Evolutionary conservation across 345 rosid genomes (phyloP), one percentile per base, ranked within the genome.

Genomic region (Pugionium cornutum): DNA sequence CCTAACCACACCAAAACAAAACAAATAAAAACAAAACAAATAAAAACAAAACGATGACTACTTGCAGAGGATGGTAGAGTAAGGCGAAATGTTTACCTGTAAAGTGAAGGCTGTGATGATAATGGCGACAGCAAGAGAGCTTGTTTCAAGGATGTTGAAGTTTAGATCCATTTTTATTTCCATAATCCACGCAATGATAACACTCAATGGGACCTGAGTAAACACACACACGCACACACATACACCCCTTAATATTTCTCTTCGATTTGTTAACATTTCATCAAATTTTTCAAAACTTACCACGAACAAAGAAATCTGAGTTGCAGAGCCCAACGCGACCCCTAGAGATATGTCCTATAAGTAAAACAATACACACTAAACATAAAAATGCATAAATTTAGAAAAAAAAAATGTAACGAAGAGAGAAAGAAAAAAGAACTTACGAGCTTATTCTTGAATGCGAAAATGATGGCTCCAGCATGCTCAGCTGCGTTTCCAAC

Each of bases 401-500:
- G 18, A 18, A 18, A 18, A 18, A 18, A 18, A 18, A 18, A 18
- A 18, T 18, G 18, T 18, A 18, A 18, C 18, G 18, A 5, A 32
- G 18, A 18, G 18, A 18, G 51, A 4, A 18, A 32, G 7, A 54
- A 41, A 50, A 39, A 8, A 8, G 1, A 56, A 49, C 71, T 46
- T 76, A 89, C 96, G 83, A 92, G 72, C 72, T 92, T 92, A 84
- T 92, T 89, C 82, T 87, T 92, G 61, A 78, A 85, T 34, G 96
- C 98, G 26, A 92, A 92, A 9, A 89, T 89, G 75, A 89, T 60
- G 5, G 98, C 86, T 54, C 98, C 98, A 32, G 96, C 96, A 28
- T 92, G 98, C 60, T 92, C 98, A 6, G 96, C 98, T 0, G 98
- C 98, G 47, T 92, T 92, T 47, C 98, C 98, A 58, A 89, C 95